Percentiles rank a stretch among this genome's conserved stretches.
Evolutionary conservation across 1,139 yeast species (phyloP).

Genomic region (Hansenula sp.): DNA sequence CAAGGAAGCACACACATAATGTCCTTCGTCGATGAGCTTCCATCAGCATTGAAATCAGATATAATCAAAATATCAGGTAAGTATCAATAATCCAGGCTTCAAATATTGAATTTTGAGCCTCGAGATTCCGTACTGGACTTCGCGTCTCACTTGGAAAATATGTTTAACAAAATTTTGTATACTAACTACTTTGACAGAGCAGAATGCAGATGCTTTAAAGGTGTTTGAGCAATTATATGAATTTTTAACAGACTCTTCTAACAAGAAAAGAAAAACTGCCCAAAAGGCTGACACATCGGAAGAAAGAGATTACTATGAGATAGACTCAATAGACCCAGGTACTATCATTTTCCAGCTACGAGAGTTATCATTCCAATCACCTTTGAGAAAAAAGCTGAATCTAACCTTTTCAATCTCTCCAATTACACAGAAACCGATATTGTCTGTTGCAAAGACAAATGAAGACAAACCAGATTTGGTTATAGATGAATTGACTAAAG

Average conservation of each 20-base stretch:
- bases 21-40: slow-evolving; percentile 21
- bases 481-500: slow-evolving; percentile 26
- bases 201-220: slow-evolving; percentile 15
- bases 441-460: slow-evolving; percentile 37
- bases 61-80: slow-evolving; percentile 15
- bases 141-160: neutral
- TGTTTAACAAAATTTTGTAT: neutral
- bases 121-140: neutral
- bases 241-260: slow-evolving; percentile 11
- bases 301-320: slow-evolving; percentile 9
- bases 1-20: slow-evolving; percentile 3
- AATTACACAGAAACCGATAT: slow-evolving; percentile 27
- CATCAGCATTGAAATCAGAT: slow-evolving; percentile 14
- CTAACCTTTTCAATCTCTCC: slow-evolving; percentile 32
- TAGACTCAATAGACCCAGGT: slow-evolving; percentile 25
- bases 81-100: slow-evolving; percentile 1
- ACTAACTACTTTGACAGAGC: slow-evolving; percentile 6
- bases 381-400: slow-evolving; percentile 43
- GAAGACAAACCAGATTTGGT: slow-evolving; percentile 35
- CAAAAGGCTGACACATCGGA: slow-evolving; percentile 2
- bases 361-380: slow-evolving; percentile 46
- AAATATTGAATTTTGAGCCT: neutral
- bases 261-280: slow-evolving; percentile 22
- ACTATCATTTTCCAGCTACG: slow-evolving; percentile 40
- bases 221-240: slow-evolving; percentile 28